Evolutionary conservation across 306 rosid species (phyloP).

Genomic region (Casuarina glauca): DNA sequence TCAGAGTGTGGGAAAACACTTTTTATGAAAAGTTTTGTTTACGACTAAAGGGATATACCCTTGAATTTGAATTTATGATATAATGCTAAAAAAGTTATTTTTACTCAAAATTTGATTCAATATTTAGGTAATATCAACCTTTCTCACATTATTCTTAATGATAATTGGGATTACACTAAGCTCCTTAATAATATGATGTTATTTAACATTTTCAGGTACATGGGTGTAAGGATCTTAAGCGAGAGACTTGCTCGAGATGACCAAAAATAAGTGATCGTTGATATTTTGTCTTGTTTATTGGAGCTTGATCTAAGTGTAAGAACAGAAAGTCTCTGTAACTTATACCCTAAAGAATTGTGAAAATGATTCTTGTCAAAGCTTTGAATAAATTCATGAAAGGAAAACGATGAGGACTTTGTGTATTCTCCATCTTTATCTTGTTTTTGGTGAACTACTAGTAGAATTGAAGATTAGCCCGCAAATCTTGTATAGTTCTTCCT

Average conservation of each 20-base stretch:
- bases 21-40: no score
- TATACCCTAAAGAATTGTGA: not conserved
- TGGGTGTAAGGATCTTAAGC: slow-evolving; percentile 62
- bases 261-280: not conserved
- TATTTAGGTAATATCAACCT: no score
- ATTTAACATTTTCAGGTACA: slow-evolving; percentile 52
- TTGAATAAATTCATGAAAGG: not conserved
- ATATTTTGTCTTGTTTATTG: not conserved
- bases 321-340: not conserved
- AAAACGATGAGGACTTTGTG: not conserved
- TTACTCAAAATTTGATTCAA: no score
- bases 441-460: not conserved
- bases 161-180: no score
- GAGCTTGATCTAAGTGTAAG: not conserved
- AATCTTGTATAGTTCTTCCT: no score
- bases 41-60: no score
- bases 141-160: no score
- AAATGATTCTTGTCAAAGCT: not conserved
- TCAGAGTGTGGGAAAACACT: no score
- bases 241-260: slow-evolving; percentile 37
- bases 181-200: not conserved
- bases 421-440: not conserved
- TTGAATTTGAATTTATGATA: no score
- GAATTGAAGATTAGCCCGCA: not conserved
- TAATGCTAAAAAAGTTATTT: no score